These are phyloP conservation scores for rapeseed (Brassica napus) DNA, from an alignment of 345 rosid genomes.

Conservation along the genomic window DNA sequence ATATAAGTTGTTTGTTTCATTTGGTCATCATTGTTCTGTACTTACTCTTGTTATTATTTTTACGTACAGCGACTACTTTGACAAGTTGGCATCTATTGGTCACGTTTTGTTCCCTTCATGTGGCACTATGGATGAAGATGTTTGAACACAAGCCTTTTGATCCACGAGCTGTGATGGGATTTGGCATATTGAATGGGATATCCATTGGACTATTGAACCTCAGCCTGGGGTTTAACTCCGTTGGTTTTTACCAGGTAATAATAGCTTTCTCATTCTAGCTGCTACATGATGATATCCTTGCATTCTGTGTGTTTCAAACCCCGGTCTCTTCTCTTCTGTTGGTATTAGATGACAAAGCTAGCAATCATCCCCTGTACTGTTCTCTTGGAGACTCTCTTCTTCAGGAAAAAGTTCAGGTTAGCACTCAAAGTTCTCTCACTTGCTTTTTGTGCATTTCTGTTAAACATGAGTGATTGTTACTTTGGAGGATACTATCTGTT, in stretches of 20 bases:
- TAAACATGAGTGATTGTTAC: background rate
- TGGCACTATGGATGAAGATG: conserved; percentile 92
- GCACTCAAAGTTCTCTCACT: conserved; percentile 4
- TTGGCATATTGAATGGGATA: conserved; percentile 95
- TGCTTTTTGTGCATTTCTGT: background rate
- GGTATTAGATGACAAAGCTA: conserved; percentile 90
- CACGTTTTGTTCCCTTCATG: conserved; percentile 98
- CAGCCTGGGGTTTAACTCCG: conserved; percentile 98
- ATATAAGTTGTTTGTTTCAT: no score
- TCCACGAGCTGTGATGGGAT: conserved; percentile 98
- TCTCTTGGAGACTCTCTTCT: conserved; percentile 96
- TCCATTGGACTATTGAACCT: conserved; percentile 97
- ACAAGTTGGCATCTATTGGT: conserved; percentile 99
- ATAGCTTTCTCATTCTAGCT: conserved; percentile 19
- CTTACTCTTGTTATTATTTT: conserved; percentile 19
- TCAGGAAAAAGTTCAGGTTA: conserved; percentile 95
- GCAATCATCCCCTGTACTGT: conserved; percentile 99
- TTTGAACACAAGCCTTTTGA: conserved; percentile 99
- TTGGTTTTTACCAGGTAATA: conserved; percentile 96
- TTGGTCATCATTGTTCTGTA: background rate
- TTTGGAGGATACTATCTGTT: conserved; percentile 16
- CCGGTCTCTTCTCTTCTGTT: conserved; percentile 20
- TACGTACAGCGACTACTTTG: conserved; percentile 83
- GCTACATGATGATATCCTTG: conserved; percentile 1
- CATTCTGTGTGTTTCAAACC: background rate